Conservation (phyloP, 257 asterid genomes). For the Vinca minor region DNA sequence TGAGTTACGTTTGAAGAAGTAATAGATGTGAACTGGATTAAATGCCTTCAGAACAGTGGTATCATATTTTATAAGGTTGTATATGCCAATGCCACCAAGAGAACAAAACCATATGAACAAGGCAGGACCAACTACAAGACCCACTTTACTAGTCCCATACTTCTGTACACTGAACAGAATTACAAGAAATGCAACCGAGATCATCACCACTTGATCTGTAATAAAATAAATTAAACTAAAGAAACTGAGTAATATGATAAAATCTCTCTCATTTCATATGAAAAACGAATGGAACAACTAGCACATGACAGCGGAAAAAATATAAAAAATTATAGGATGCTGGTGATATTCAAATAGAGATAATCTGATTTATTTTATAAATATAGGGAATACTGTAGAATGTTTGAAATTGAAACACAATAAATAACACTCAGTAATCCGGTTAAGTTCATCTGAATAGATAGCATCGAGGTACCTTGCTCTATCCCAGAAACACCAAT, state of each 20-base stretch:
- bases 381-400: not conserved
- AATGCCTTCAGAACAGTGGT: constrained; percentile 68
- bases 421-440: not conserved
- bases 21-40: constrained; percentile 81
- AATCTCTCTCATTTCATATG: not conserved
- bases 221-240: constrained; percentile 23
- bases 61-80: constrained; percentile 83
- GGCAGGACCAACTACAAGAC: constrained; percentile 94
- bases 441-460: not conserved
- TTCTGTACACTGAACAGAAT: constrained; percentile 85
- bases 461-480: constrained; percentile 42
- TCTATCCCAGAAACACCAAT: constrained; percentile 70
- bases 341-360: not conserved
- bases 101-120: constrained; percentile 95
- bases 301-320: not conserved
- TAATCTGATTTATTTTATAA: not conserved
- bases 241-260: constrained; percentile 19
- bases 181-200: constrained; percentile 77
- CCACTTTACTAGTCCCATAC: constrained; percentile 96
- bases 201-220: constrained; percentile 94
- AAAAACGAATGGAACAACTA: not conserved
- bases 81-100: constrained; percentile 86
- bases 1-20: constrained; percentile 70
- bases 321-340: not conserved
- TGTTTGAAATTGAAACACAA: constrained; percentile 4